A percentile compares a stretch with the other conserved stretches of the same genome.
phyloP scores from a whole-genome alignment of 2,329 filamentous ascomycete species.

The Fusarium equiseti region DNA sequence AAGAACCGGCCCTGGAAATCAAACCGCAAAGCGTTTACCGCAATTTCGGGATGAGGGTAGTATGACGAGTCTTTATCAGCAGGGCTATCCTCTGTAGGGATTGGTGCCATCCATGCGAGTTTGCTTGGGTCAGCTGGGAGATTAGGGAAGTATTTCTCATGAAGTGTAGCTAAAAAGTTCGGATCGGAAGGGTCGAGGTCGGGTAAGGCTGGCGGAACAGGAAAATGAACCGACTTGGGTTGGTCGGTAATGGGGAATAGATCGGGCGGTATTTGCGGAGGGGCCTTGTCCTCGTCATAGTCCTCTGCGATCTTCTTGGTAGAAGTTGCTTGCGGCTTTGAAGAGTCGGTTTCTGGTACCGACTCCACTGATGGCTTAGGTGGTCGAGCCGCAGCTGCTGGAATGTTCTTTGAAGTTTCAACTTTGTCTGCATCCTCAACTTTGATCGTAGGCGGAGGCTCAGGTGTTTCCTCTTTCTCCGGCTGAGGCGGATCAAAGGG shows the following conservation, averaged over 20 bases:
- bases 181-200: slow-evolving; percentile 87
- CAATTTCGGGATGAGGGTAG: slow-evolving; percentile 80
- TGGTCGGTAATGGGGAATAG: slow-evolving; percentile 58
- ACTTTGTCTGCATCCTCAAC: slow-evolving; percentile 51
- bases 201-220: slow-evolving; percentile 65
- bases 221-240: slow-evolving; percentile 70
- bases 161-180: slow-evolving; percentile 85
- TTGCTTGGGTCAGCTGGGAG: slow-evolving; percentile 86
- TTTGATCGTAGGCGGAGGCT: slow-evolving; percentile 50
- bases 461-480: slow-evolving; percentile 23
- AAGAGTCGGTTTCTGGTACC: not conserved
- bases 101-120: slow-evolving; percentile 88
- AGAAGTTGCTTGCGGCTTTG: slow-evolving; percentile 8
- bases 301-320: slow-evolving; percentile 48
- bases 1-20: slow-evolving; percentile 86
- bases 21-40: slow-evolving; percentile 85
- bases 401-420: not conserved
- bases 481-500: slow-evolving; percentile 56
- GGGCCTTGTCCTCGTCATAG: slow-evolving; percentile 59
- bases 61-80: slow-evolving; percentile 81
- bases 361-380: slow-evolving; percentile 2
- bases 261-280: slow-evolving; percentile 56
- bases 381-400: slow-evolving; percentile 1
- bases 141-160: slow-evolving; percentile 92
- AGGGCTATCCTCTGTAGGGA: slow-evolving; percentile 72